phyloP scores from a whole-genome alignment of 1,284 basidiomycete species.

The Xanthoconium separans region DNA sequence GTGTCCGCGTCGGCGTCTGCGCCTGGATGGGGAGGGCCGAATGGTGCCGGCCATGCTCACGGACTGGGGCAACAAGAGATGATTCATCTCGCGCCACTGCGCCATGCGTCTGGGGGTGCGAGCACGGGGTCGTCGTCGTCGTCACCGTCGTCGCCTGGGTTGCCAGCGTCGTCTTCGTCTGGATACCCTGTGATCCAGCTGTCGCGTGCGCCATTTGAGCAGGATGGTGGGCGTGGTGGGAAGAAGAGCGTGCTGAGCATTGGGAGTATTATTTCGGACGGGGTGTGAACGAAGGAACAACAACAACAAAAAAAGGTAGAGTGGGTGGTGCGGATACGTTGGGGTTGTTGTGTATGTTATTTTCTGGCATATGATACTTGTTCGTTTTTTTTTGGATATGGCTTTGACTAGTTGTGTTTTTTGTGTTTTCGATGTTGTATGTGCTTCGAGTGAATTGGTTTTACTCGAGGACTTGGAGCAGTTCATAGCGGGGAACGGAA shows the following conservation, averaged over 20 bases:
- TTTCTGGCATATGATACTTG: too few species aligned
- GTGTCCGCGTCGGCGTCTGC: neutral
- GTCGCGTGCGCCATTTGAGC: conserved; percentile 28
- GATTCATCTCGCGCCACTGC: conserved; percentile 59
- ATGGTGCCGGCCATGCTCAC: conserved; percentile 12
- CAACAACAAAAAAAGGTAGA: neutral
- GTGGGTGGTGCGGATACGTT: too few species aligned
- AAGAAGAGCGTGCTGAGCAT: conserved; percentile 73
- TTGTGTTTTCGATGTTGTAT: too few species aligned
- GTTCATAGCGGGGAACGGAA: too few species aligned
- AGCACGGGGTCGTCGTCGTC: conserved; percentile 23
- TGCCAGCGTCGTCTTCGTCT: conserved; percentile 17
- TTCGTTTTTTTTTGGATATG: too few species aligned
- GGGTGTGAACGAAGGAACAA: conserved; percentile 6
- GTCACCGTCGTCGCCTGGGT: conserved; percentile 29
- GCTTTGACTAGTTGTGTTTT: too few species aligned
- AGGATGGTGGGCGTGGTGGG: conserved; percentile 30
- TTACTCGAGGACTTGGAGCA: too few species aligned
- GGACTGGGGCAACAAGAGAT: conserved; percentile 36
- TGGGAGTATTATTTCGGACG: conserved; percentile 64
- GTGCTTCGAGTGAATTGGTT: too few species aligned
- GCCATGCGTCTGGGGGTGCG: conserved; percentile 17
- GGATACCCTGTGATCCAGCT: conserved; percentile 36
- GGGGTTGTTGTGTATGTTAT: too few species aligned
- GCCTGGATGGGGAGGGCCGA: conserved; percentile 17